Percentiles rank a stretch among this genome's conserved stretches.
Conservation (phyloP, 208 protist genomes). For the Trypanosoma theileri region DNA sequence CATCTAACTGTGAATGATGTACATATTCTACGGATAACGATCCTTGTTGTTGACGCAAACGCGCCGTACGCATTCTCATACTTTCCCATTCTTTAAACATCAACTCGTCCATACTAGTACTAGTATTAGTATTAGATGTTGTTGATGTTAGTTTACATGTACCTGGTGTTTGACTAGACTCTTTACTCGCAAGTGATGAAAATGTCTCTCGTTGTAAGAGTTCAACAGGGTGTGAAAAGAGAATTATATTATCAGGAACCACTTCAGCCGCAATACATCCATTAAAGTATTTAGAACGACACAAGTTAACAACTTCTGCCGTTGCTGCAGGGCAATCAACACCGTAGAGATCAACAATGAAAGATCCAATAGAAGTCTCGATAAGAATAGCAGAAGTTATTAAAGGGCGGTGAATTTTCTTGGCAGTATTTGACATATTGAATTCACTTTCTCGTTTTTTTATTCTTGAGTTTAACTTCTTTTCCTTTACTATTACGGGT, state of each 20-base stretch:
- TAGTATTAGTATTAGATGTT: not conserved
- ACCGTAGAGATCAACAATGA: conserved; percentile 69
- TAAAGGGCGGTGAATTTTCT: conserved; percentile 10
- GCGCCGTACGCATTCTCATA: conserved; percentile 13
- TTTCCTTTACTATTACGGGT: not conserved
- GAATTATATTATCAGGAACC: conserved; percentile 60
- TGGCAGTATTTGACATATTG: conserved; percentile 16
- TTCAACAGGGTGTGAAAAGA: conserved; percentile 52
- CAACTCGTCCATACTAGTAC: not conserved
- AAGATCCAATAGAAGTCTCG: conserved; percentile 63
- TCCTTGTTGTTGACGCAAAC: not conserved
- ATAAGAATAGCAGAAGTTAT: conserved; percentile 44
- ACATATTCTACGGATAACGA: conserved; percentile 16
- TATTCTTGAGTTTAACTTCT: not conserved
- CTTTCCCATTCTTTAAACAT: conserved; percentile 26
- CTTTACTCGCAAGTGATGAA: conserved; percentile 4
- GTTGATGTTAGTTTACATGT: not conserved
- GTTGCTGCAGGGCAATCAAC: conserved; percentile 59
- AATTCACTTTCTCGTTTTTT: not conserved
- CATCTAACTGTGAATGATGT: not conserved
- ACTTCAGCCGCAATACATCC: conserved; percentile 63
- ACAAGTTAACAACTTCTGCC: conserved; percentile 66
- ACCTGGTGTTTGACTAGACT: not conserved
- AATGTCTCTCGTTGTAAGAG: conserved; percentile 14
- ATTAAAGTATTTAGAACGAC: conserved; percentile 63